These are phyloP conservation scores for Neonectria coccinea DNA, from an alignment of 2,329 filamentous ascomycete genomes.

Conservation along the genomic window DNA sequence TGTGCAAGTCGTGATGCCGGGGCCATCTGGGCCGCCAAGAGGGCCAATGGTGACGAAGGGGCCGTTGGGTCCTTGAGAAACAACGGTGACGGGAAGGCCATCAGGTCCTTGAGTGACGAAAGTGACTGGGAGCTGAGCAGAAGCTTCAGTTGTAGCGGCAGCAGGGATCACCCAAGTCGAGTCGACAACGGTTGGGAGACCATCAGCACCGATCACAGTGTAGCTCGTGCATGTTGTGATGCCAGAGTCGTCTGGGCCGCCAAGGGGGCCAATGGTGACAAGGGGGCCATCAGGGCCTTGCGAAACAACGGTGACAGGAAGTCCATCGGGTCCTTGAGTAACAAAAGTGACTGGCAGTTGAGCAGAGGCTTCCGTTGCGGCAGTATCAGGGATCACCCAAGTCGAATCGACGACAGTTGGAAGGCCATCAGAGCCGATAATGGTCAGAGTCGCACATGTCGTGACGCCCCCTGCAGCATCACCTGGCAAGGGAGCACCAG, in stretches of 20 bases:
- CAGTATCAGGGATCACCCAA: slow-evolving; percentile 44
- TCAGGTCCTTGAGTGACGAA: slow-evolving; percentile 31
- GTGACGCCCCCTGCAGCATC: slow-evolving; percentile 32
- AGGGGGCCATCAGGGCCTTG: slow-evolving; percentile 32
- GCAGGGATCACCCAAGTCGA: slow-evolving; percentile 40
- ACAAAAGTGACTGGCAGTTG: slow-evolving; percentile 28
- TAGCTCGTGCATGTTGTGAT: slow-evolving; percentile 45
- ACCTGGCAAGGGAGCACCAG: slow-evolving; percentile 23
- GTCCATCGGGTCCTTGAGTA: slow-evolving; percentile 31
- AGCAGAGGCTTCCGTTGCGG: slow-evolving; percentile 28
- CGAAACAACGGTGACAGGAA: slow-evolving; percentile 33
- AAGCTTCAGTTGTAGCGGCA: slow-evolving; percentile 22
- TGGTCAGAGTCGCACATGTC: slow-evolving; percentile 45
- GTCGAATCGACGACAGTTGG: slow-evolving; percentile 52
- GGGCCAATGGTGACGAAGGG: not conserved
- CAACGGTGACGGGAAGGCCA: slow-evolving; percentile 33
- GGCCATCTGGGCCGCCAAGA: not conserved
- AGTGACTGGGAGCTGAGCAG: slow-evolving; percentile 31
- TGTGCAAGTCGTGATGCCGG: slow-evolving; percentile 32
- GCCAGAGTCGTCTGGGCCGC: slow-evolving; percentile 29
- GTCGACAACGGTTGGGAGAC: slow-evolving; percentile 46
- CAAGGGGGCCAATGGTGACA: slow-evolving; percentile 32
- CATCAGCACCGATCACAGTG: slow-evolving; percentile 46
- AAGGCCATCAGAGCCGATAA: slow-evolving; percentile 49
- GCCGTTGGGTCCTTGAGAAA: slow-evolving; percentile 20